Conservation (phyloP, 78 protist species). For the Dictyostelium capitatum region DNA sequence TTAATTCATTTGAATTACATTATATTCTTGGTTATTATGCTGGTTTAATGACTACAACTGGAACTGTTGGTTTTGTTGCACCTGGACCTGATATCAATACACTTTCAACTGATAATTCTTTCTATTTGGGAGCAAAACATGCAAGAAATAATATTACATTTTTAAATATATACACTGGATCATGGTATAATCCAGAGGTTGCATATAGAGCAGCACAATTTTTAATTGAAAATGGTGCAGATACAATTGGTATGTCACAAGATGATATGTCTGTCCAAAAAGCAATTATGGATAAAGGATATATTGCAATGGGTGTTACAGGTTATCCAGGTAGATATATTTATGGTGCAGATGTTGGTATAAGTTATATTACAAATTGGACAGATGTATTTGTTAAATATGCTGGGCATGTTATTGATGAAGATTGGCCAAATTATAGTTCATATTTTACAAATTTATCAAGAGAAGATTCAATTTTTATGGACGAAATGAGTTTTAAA, state of each 20-base stretch:
- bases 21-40: constrained; percentile 52
- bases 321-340: constrained; percentile 24
- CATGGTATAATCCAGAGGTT: constrained; percentile 41
- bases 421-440: neutral
- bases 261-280: constrained; percentile 58
- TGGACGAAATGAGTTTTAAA: constrained; percentile 7
- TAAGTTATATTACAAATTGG: constrained; percentile 25
- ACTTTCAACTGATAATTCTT: constrained; percentile 29
- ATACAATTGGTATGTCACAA: constrained; percentile 22
- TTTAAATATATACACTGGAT: neutral
- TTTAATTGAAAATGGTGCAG: constrained; percentile 4
- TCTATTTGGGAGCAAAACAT: constrained; percentile 34
- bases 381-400: neutral
- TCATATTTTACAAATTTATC: neutral
- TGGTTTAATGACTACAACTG: constrained; percentile 34
- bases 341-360: neutral
- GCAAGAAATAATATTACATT: constrained; percentile 6
- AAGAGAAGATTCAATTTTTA: neutral
- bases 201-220: neutral
- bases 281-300: neutral
- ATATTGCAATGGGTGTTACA: constrained; percentile 25
- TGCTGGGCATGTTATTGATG: neutral
- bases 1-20: constrained; percentile 14
- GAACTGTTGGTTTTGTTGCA: constrained; percentile 37
- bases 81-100: constrained; percentile 23